Conservation (phyloP, 2,329 filamentous ascomycete species). For the Dothistroma pini region DNA sequence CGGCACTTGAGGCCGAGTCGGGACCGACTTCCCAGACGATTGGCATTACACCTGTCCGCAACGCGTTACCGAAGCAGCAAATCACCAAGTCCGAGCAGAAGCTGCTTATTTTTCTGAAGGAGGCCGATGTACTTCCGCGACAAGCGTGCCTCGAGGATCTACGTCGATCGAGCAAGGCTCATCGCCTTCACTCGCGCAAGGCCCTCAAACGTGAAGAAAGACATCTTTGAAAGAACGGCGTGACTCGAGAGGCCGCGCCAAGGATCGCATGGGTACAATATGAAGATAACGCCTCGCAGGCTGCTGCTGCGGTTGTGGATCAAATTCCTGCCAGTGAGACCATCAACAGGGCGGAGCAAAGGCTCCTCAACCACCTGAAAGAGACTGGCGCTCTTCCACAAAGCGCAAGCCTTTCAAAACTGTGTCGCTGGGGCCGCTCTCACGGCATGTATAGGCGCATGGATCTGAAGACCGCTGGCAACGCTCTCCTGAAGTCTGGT, state of each 20-base stretch:
- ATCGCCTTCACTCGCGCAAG: background rate
- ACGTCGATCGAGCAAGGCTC: background rate
- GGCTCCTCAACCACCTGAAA: background rate
- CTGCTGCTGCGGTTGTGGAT: no score
- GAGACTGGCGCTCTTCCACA: background rate
- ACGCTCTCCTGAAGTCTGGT: background rate
- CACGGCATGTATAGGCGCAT: background rate
- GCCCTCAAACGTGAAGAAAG: background rate
- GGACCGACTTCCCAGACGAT: no score
- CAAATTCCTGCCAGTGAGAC: no score
- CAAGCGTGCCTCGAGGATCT: background rate
- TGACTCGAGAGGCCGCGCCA: background rate
- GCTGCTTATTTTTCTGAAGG: background rate
- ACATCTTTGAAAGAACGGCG: background rate
- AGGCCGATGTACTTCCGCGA: background rate
- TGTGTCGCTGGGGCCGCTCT: background rate
- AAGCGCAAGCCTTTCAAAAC: background rate
- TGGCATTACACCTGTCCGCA: background rate
- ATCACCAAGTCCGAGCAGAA: background rate
- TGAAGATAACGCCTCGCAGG: no score
- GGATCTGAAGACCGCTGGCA: background rate
- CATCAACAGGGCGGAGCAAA: no score
- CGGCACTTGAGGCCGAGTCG: background rate
- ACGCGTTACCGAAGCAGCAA: background rate
- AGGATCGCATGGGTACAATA: background rate